Evolutionary conservation across 331 rosid species (phyloP), one percentile per base, ranked within the genome.

Genomic region (Saraca asoca): DNA sequence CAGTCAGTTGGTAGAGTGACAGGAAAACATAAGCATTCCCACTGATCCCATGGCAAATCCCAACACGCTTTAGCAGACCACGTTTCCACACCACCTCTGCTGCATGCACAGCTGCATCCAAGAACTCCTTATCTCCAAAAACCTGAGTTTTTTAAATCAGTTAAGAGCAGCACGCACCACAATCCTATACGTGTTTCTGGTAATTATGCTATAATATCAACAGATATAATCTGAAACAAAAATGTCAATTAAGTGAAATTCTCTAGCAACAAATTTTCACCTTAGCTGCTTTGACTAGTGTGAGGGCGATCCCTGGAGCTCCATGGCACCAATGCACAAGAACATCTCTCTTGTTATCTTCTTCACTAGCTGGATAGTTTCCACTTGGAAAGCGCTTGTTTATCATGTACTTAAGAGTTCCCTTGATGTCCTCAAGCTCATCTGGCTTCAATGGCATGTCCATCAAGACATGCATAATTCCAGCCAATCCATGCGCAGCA

Each of bases 321-420:
- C 95, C 96, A 74, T 90, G 95, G 69, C 95, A 87, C 92, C 95
- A 85, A 73, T 90, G 96, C 75, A 90, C 91, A 70, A 90, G 88
- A 37, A 57, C 72, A 12, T 85, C 92, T 66, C 75, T 68, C 45
- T 64, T 57, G 34, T 55, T 85, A 79, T 90, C 88, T 58, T 79
- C 85, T 78, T 90, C 90, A 7, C 78, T 83, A 0, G 81, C 73
- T 13, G 89, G 91, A 70, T 87, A 87, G 80, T 90, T 87, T 69
- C 90, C 95, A 73, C 84, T 79, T 0, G 81, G 64, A 55, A 85
- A 83, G 16, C 77, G 79, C 12, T 87, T 79, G 9, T 41, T 42
- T 58, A 81, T 83, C 90, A 90, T 85, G 81, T 85, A 83, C 24
- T 57, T 85, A 24, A 87, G 90, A 74, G 96, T 90, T 58, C 75